Conservation (phyloP, 495 filamentous ascomycete species). For the Penicillium psychrofluorescens region DNA sequence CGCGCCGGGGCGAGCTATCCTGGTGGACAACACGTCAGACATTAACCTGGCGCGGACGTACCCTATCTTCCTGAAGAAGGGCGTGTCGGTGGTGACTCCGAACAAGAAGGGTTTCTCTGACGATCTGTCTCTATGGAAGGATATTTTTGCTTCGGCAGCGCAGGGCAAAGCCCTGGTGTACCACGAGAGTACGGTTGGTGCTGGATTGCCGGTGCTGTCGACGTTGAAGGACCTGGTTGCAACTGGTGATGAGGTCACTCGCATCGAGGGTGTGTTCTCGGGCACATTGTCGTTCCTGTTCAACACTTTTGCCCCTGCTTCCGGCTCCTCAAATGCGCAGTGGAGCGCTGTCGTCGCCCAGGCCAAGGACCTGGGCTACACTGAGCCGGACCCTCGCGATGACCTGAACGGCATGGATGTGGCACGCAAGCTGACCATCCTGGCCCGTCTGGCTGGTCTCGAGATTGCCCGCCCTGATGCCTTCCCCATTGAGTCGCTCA, state of each 20-base stretch:
- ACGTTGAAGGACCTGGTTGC: constrained; percentile 83
- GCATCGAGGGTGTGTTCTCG: constrained; percentile 93
- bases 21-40: constrained; percentile 93
- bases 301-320: constrained; percentile 80
- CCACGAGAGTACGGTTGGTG: constrained; percentile 90
- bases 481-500: constrained; percentile 88
- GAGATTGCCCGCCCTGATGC: constrained; percentile 67
- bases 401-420: constrained; percentile 96
- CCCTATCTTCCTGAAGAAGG: constrained; percentile 65
- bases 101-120: constrained; percentile 97
- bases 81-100: constrained; percentile 86
- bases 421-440: constrained; percentile 90
- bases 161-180: constrained; percentile 67
- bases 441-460: constrained; percentile 76
- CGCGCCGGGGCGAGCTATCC: constrained; percentile 63
- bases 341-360: constrained; percentile 85
- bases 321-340: constrained; percentile 48
- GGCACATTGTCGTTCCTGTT: constrained; percentile 96
- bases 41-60: constrained; percentile 72
- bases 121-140: constrained; percentile 66
- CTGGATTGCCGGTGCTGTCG: constrained; percentile 84
- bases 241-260: constrained; percentile 79
- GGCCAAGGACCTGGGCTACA: constrained; percentile 92
- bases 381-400: constrained; percentile 92
- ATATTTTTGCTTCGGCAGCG: constrained; percentile 63